These are phyloP conservation scores for Talaromyces albobiverticillius DNA, from an alignment of 2,329 filamentous ascomycete species.

Conservation along the genomic window DNA sequence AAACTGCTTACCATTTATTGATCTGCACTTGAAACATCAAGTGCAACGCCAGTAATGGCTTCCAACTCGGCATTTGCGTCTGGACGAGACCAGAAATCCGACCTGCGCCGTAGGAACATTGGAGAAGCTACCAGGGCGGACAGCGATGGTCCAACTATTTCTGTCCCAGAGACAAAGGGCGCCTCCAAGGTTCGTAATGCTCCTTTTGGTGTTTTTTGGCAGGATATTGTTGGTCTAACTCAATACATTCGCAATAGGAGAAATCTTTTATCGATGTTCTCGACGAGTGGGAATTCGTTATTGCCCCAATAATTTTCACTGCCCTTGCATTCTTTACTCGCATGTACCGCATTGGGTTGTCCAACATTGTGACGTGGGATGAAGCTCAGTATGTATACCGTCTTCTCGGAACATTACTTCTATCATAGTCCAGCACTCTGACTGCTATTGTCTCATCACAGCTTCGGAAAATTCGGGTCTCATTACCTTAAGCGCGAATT, in stretches of 20 bases:
- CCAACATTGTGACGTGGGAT: conserved; percentile 72
- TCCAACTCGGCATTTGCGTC: conserved; percentile 13
- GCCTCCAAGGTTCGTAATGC: conserved; percentile 9
- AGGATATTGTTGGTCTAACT: not conserved
- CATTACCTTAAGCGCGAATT: conserved; percentile 99
- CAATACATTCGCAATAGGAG: conserved; percentile 22
- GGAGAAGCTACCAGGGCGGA: conserved; percentile 8
- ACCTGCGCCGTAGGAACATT: conserved; percentile 13
- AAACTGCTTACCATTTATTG: conserved; percentile 13
- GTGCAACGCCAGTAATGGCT: conserved; percentile 12
- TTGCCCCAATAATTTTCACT: conserved; percentile 64
- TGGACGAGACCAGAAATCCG: conserved; percentile 12
- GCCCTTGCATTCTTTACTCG: conserved; percentile 63
- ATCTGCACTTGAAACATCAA: conserved; percentile 14
- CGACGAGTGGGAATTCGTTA: conserved; percentile 61
- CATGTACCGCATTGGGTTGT: conserved; percentile 66
- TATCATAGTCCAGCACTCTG: not conserved
- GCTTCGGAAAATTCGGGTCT: conserved; percentile 81
- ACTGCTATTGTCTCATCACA: conserved; percentile 19
- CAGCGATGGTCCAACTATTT: conserved; percentile 3
- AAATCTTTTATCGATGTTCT: conserved; percentile 37
- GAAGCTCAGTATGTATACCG: conserved; percentile 65
- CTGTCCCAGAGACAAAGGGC: conserved; percentile 8
- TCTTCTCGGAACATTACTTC: not conserved
- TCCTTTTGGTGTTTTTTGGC: not conserved